Evolutionary conservation across 305 asterid genomes (phyloP).

Genomic region (Euphrasia arctica): DNA sequence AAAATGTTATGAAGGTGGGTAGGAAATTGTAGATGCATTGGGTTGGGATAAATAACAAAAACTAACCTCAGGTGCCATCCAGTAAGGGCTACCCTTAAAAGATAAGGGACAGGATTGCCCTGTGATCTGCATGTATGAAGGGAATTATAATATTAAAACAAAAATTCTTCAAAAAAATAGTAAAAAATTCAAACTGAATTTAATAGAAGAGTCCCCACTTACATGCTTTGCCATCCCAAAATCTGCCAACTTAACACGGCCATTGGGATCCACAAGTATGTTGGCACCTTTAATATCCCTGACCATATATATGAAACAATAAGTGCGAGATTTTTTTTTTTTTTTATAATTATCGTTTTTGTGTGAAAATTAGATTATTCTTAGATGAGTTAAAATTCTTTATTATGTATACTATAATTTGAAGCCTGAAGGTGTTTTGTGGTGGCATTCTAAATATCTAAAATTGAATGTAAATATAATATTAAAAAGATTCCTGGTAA

Average conservation of each 20-base stretch:
- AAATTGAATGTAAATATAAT: too few relatives aligned
- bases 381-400: too few relatives aligned
- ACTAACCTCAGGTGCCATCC: conserved; percentile 99
- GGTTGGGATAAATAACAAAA: conserved; percentile 10
- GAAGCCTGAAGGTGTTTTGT: too few relatives aligned
- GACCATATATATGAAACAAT: conserved; percentile 26
- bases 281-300: conserved; percentile 99
- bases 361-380: too few relatives aligned
- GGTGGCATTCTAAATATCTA: too few relatives aligned
- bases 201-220: conserved; percentile 32
- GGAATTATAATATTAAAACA: too few relatives aligned
- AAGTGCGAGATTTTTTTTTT: too few relatives aligned
- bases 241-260: conserved; percentile 91
- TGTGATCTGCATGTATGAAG: conserved; percentile 38
- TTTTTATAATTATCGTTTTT: too few relatives aligned
- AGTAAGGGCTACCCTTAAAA: conserved; percentile 90
- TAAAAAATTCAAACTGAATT: too few relatives aligned
- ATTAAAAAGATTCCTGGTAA: too few relatives aligned
- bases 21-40: conserved; percentile 14
- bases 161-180: too few relatives aligned
- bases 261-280: conserved; percentile 95
- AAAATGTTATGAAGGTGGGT: conserved; percentile 17
- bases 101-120: conserved; percentile 81
- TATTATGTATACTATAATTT: too few relatives aligned
- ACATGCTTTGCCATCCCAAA: conserved; percentile 99